Evolutionary conservation across 805 yeast species (phyloP).

Genomic region (Schwanniomyces polymorphus): DNA sequence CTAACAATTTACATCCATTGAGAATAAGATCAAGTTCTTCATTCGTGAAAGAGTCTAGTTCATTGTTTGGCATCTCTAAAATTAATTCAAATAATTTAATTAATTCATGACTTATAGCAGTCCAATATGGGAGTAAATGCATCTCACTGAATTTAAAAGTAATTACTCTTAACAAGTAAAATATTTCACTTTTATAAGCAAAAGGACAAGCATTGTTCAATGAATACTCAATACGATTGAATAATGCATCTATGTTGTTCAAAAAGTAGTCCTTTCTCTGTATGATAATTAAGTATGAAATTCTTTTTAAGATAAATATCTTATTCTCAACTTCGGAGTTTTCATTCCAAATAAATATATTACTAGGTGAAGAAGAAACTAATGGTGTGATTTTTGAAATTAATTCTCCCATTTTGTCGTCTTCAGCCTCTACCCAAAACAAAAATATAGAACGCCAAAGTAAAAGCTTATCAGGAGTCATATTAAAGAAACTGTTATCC

Average conservation of each 20-base stretch:
- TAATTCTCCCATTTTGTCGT: conserved; percentile 53
- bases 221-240: conserved; percentile 34
- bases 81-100: conserved; percentile 49
- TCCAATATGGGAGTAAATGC: conserved; percentile 72
- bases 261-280: conserved; percentile 60
- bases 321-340: conserved; percentile 56
- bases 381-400: conserved; percentile 28
- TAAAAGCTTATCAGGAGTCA: conserved; percentile 22
- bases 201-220: conserved; percentile 31
- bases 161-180: conserved; percentile 63
- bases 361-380: conserved; percentile 47
- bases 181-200: conserved; percentile 43
- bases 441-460: conserved; percentile 57
- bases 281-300: conserved; percentile 62
- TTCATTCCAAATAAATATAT: conserved; percentile 73
- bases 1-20: conserved; percentile 76
- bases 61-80: conserved; percentile 21
- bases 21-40: conserved; percentile 45
- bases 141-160: conserved; percentile 60
- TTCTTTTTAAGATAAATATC: conserved; percentile 55
- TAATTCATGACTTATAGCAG: conserved; percentile 60
- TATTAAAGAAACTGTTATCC: conserved; percentile 57
- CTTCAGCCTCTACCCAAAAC: conserved; percentile 66
- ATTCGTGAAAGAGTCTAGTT: conserved; percentile 23
- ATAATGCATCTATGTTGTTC: conserved; percentile 48